These are phyloP conservation scores for Medicago truncatula DNA, from an alignment of 306 rosid genomes.

Conservation along the genomic window MtrunA17r5.0-ANR NC_053048.1:49645001-49645500, in stretches of 20 bases:
- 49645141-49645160: constrained; percentile 71
- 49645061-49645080: constrained; percentile 65
- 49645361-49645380: constrained; percentile 82
- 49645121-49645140: constrained; percentile 77
- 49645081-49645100: constrained; percentile 44
- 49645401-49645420: neutral
- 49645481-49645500: constrained; percentile 18
- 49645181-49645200: constrained; percentile 38
- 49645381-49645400: constrained; percentile 59
- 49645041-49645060: constrained; percentile 53
- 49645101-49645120: constrained; percentile 59
- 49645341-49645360: constrained; percentile 90
- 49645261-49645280: constrained; percentile 66
- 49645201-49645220: constrained; percentile 44
- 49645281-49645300: constrained; percentile 78
- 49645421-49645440: constrained; percentile 45
- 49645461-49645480: neutral
- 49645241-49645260: constrained; percentile 86
- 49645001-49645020: constrained; percentile 32
- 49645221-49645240: constrained; percentile 57
- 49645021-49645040: constrained; percentile 55
- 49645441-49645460: constrained; percentile 1
- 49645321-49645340: constrained; percentile 93
- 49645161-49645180: constrained; percentile 45
- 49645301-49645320: constrained; percentile 86